phyloP scores from a whole-genome alignment of 1,139 yeast genomes.

The Yamadazyma conglobata region DNA sequence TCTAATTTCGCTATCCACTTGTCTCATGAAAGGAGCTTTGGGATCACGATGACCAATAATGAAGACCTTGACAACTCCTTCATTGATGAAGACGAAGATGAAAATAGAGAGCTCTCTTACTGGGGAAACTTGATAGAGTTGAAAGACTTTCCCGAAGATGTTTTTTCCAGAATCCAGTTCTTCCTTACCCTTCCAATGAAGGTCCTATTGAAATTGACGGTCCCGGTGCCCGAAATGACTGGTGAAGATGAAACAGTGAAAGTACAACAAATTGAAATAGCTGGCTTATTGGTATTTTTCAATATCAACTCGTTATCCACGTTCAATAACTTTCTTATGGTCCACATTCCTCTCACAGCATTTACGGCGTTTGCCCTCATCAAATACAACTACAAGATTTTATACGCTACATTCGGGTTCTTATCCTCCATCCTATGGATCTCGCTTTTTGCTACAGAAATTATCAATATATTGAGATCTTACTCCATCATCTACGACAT shows the following conservation, averaged over 20 bases:
- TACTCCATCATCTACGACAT: constrained; percentile 57
- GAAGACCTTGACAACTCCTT: background rate
- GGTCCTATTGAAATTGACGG: constrained; percentile 8
- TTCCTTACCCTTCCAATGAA: constrained; percentile 9
- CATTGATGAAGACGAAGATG: background rate
- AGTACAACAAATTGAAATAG: constrained; percentile 3
- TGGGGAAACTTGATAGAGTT: constrained; percentile 3
- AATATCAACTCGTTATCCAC: constrained; percentile 9
- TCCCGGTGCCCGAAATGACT: constrained; percentile 8
- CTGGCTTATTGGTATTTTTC: constrained; percentile 6
- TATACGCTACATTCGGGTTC: constrained; percentile 55
- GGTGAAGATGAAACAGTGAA: constrained; percentile 1
- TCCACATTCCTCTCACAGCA: constrained; percentile 4
- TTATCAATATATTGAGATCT: constrained; percentile 64
- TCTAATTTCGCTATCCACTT: constrained; percentile 6
- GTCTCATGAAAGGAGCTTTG: constrained; percentile 6
- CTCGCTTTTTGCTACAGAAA: constrained; percentile 70
- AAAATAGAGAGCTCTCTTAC: background rate
- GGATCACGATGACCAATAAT: constrained; percentile 8
- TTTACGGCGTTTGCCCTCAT: constrained; percentile 1
- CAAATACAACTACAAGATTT: constrained; percentile 7
- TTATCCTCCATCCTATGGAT: constrained; percentile 68
- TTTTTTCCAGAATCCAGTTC: constrained; percentile 4
- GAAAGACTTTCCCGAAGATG: constrained; percentile 1
- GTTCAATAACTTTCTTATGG: constrained; percentile 1